Conservation (phyloP, 192 early-diverging fungal species). For the Coemansia erecta region DNA sequence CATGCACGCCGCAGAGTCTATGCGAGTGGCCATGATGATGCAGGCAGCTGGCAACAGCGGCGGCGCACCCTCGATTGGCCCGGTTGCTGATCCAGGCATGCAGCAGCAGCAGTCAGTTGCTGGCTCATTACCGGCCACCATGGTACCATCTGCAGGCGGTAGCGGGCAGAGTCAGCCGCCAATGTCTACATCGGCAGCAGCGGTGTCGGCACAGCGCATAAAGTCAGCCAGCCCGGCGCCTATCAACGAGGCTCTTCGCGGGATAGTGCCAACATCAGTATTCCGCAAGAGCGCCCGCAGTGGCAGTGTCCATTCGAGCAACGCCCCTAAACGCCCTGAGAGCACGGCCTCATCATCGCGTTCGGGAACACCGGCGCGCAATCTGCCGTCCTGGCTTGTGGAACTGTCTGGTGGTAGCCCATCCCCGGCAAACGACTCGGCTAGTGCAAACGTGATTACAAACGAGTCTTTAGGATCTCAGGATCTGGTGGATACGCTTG, state of each 20-base stretch:
- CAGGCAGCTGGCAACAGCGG: constrained; percentile 1
- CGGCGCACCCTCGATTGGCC: too few relatives aligned
- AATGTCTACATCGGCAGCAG: neutral
- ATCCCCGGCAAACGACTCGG: constrained; percentile 10
- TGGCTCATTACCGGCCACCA: neutral
- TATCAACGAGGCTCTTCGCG: constrained; percentile 50
- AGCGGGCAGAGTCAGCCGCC: neutral
- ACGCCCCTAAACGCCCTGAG: constrained; percentile 16
- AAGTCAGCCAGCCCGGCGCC: constrained; percentile 40
- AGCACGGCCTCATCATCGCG: constrained; percentile 28
- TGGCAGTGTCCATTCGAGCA: constrained; percentile 6
- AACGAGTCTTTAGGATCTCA: constrained; percentile 32
- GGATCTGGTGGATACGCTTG: constrained; percentile 39
- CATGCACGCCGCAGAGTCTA: constrained; percentile 11
- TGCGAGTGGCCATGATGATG: constrained; percentile 10
- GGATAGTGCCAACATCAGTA: constrained; percentile 52
- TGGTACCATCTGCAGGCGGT: neutral
- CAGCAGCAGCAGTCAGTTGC: constrained; percentile 8
- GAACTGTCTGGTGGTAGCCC: constrained; percentile 46
- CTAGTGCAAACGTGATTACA: constrained; percentile 2
- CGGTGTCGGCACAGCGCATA: constrained; percentile 7
- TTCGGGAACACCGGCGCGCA: constrained; percentile 41
- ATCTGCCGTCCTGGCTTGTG: constrained; percentile 46
- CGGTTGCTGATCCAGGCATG: neutral
- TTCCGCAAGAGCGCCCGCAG: constrained; percentile 47